A percentile compares a stretch with the other conserved stretches of the same genome.
Conservation (phyloP, 257 asterid genomes). For the Nicotiana obtusifolia region DNA sequence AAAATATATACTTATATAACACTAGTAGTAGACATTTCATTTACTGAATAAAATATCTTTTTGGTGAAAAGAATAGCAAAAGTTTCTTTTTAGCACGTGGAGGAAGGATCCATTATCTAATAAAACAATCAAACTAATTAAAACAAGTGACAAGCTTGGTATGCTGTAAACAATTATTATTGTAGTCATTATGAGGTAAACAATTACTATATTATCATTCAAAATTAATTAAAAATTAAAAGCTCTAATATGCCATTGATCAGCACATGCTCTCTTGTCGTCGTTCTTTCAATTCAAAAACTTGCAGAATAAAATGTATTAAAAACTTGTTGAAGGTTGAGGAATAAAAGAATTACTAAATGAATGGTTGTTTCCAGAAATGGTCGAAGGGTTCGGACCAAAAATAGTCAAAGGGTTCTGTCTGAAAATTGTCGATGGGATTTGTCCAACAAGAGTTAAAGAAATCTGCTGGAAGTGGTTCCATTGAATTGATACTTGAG, state of each 20-base stretch:
- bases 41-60: neutral
- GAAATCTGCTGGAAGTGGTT: neutral
- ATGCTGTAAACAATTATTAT: neutral
- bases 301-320: neutral
- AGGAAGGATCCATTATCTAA: neutral
- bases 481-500: neutral
- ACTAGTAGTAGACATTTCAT: neutral
- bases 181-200: no score
- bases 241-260: neutral
- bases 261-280: neutral
- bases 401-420: conserved; percentile 8
- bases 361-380: conserved; percentile 1
- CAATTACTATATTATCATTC: neutral
- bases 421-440: neutral
- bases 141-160: neutral
- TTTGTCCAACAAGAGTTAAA: neutral
- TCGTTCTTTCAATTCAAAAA: neutral
- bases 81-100: neutral
- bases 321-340: neutral
- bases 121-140: neutral
- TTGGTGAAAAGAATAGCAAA: no score
- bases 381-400: conserved; percentile 18
- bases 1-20: neutral
- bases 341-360: neutral
- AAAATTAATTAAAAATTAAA: neutral